These are phyloP conservation scores for Salvia splendens DNA, from an alignment of 257 asterid genomes.

Conservation along the genomic window DNA sequence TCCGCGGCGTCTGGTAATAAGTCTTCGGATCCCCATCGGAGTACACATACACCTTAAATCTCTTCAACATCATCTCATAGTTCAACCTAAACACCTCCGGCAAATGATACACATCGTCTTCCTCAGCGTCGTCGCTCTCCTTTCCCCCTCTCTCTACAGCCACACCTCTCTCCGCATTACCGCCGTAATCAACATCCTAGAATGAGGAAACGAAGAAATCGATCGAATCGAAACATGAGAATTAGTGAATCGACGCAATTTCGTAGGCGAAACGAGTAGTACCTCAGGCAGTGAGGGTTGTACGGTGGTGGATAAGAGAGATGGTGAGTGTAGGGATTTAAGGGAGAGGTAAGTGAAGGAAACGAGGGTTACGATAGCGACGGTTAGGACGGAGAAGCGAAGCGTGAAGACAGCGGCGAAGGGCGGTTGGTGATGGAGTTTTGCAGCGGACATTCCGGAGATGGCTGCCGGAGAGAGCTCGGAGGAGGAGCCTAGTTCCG, in stretches of 20 bases:
- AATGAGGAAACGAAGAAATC: not conserved
- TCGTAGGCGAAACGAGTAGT: conserved; percentile 18
- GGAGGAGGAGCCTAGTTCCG: not conserved
- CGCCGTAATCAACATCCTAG: conserved; percentile 32
- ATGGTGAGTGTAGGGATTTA: conserved; percentile 59
- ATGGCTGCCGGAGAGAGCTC: conserved; percentile 10
- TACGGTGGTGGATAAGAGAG: conserved; percentile 41
- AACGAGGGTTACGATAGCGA: conserved; percentile 62
- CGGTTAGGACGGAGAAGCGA: conserved; percentile 70
- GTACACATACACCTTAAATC: conserved; percentile 89
- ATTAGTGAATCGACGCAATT: not conserved
- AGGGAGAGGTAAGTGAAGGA: conserved; percentile 71
- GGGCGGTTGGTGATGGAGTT: conserved; percentile 43
- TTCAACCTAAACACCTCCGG: conserved; percentile 71
- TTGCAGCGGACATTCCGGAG: conserved; percentile 76
- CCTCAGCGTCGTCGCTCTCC: conserved; percentile 25
- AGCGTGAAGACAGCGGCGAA: conserved; percentile 54
- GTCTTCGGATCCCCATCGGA: conserved; percentile 96
- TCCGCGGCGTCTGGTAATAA: conserved; percentile 92
- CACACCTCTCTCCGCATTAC: conserved; percentile 28
- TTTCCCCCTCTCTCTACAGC: conserved; percentile 30
- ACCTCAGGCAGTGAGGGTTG: conserved; percentile 44
- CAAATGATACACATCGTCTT: conserved; percentile 68
- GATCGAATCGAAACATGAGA: not conserved
- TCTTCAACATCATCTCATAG: conserved; percentile 72